phyloP scores from a whole-genome alignment of 1,284 basidiomycete species.

The Trichosporon coremiiforme region DNA sequence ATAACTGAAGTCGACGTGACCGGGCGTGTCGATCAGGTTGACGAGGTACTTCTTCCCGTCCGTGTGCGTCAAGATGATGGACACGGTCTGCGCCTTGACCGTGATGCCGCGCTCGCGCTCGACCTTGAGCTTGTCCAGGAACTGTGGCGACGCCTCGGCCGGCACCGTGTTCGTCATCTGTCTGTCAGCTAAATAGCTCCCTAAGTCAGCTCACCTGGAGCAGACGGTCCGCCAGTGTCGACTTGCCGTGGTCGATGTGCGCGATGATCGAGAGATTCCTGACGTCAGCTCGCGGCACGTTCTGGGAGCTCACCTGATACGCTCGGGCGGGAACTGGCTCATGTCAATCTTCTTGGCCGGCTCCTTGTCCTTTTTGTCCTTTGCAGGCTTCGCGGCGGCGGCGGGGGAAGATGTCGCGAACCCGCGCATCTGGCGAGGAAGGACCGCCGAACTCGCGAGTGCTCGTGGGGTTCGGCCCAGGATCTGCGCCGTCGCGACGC shows the following conservation, averaged over 20 bases:
- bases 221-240: constrained; percentile 81
- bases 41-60: constrained; percentile 70
- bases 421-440: constrained; percentile 20
- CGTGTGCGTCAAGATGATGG: constrained; percentile 74
- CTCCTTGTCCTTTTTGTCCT: constrained; percentile 29
- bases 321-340: constrained; percentile 71
- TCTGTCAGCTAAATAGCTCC: constrained; percentile 24
- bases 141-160: constrained; percentile 68
- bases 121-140: constrained; percentile 96
- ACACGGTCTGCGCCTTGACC: constrained; percentile 91
- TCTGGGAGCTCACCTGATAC: constrained; percentile 65
- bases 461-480: not conserved
- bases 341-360: constrained; percentile 59
- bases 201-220: constrained; percentile 63
- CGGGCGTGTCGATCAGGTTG: constrained; percentile 96
- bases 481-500: not conserved
- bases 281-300: constrained; percentile 16
- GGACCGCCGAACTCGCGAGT: not conserved
- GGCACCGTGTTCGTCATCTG: constrained; percentile 86
- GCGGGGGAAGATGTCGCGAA: constrained; percentile 19
- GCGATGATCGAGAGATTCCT: constrained; percentile 95
- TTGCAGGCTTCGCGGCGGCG: not conserved
- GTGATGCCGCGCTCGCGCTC: constrained; percentile 66
- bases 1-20: constrained; percentile 95
- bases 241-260: constrained; percentile 91